These are phyloP conservation scores for Brassica rapa DNA, from an alignment of 345 rosid species.

Conservation along the genomic window DNA sequence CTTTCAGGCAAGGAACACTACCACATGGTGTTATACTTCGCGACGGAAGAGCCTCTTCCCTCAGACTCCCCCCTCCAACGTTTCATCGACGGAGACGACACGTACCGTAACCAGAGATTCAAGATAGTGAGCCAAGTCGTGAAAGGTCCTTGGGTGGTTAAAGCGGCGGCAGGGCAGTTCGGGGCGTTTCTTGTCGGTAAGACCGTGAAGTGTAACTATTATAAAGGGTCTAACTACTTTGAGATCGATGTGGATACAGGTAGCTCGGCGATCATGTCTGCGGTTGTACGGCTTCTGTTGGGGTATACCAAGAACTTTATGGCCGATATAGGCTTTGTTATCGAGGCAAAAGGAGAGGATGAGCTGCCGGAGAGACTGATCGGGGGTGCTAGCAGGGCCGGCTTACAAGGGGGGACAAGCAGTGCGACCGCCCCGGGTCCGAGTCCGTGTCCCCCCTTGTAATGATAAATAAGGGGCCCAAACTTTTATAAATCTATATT, in stretches of 20 bases:
- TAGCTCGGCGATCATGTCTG: constrained; percentile 57
- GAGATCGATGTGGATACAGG: constrained; percentile 76
- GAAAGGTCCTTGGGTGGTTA: constrained; percentile 83
- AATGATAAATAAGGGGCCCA: no score
- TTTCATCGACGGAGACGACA: constrained; percentile 59
- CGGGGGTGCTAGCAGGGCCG: constrained; percentile 53
- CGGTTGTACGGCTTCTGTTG: constrained; percentile 55
- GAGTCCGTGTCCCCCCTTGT: no score
- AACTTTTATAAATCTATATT: no score
- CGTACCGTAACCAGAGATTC: constrained; percentile 66
- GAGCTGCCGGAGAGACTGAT: constrained; percentile 82
- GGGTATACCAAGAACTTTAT: constrained; percentile 58
- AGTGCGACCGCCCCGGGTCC: no score
- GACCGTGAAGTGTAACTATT: constrained; percentile 59
- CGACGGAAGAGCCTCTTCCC: constrained; percentile 60
- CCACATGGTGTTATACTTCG: constrained; percentile 69
- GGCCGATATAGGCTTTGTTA: constrained; percentile 70
- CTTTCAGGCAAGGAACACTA: constrained; percentile 66
- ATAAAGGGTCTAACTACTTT: constrained; percentile 70
- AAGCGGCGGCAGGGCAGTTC: constrained; percentile 65
- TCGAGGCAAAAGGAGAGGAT: constrained; percentile 68
- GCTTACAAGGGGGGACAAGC: no score
- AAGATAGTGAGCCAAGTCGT: constrained; percentile 72
- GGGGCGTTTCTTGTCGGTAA: constrained; percentile 72
- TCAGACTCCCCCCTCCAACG: constrained; percentile 54